Evolutionary conservation across 805 yeast genomes (phyloP).

Genomic region (Candida schatavii): DNA sequence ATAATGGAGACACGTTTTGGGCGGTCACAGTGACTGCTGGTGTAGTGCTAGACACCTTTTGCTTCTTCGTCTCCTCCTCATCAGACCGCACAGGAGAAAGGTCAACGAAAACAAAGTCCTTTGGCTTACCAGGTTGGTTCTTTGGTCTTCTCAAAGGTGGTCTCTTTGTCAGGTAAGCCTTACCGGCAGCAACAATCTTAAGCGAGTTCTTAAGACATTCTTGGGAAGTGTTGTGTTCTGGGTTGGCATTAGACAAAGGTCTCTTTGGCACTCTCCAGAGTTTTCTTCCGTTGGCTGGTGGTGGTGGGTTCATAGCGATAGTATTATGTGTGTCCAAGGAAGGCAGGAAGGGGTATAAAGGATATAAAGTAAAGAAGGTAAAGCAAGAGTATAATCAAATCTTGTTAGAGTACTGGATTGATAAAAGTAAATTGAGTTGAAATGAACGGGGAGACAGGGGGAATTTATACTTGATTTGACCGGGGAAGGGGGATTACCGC

Average conservation of each 20-base stretch:
- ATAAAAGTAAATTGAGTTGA: background rate
- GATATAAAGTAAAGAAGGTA: background rate
- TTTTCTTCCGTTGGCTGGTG: constrained; percentile 45
- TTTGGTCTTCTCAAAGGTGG: constrained; percentile 44
- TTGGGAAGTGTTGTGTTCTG: constrained; percentile 6
- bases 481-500: no score
- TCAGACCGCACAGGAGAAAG: constrained; percentile 39
- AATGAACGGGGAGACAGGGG: background rate
- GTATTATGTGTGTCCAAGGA: background rate
- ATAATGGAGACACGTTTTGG: constrained; percentile 6
- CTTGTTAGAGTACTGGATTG: background rate
- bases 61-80: constrained; percentile 13
- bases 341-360: no score
- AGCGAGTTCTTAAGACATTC: constrained; percentile 44
- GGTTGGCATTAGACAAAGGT: constrained; percentile 12
- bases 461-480: constrained; percentile 1
- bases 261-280: constrained; percentile 43
- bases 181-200: constrained; percentile 39
- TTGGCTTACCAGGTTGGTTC: constrained; percentile 43
- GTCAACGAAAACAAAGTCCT: constrained; percentile 45
- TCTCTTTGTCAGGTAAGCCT: constrained; percentile 30
- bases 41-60: constrained; percentile 6
- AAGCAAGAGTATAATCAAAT: constrained; percentile 1
- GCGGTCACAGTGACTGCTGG: constrained; percentile 6
- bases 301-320: constrained; percentile 20